phyloP scores from a whole-genome alignment of 148 eudicot species.

The Heliosperma pusillum region DNA sequence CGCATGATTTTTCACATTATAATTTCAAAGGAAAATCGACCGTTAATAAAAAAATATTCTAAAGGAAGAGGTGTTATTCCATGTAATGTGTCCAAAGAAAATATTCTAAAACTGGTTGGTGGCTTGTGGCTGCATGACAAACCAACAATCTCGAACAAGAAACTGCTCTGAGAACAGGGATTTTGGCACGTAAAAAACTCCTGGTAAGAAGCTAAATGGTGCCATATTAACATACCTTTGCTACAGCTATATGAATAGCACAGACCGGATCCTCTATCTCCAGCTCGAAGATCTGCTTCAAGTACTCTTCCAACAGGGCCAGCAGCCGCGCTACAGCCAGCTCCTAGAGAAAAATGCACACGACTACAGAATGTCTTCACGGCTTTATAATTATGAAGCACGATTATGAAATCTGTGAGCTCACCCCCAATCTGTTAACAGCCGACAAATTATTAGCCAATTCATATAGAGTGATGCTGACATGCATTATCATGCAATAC shows the following conservation, averaged over 20 bases:
- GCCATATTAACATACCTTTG: constrained; percentile 91
- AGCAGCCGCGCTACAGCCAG: constrained; percentile 99
- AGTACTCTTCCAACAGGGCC: constrained; percentile 95
- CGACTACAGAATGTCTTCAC: constrained; percentile 97
- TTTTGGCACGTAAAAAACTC: background rate
- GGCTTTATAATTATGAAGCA: constrained; percentile 84
- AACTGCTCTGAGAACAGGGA: background rate
- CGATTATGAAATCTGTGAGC: constrained; percentile 95
- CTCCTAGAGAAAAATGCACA: constrained; percentile 97
- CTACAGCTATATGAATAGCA: constrained; percentile 98
- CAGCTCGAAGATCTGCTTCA: constrained; percentile 98
- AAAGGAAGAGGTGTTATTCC: background rate
- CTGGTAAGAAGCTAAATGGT: background rate
- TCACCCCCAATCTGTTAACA: constrained; percentile 78
- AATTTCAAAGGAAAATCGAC: background rate
- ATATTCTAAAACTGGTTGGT: background rate
- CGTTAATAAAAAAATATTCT: background rate
- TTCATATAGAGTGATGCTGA: background rate
- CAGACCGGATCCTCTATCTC: constrained; percentile 95
- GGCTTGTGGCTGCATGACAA: background rate
- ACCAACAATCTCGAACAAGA: background rate
- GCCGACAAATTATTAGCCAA: background rate
- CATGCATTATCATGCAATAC: background rate
- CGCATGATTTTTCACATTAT: too few relatives aligned
- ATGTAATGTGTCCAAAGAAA: background rate